phyloP scores from a whole-genome alignment of 2,329 filamentous ascomycete genomes.

The Penicillium sp. region DNA sequence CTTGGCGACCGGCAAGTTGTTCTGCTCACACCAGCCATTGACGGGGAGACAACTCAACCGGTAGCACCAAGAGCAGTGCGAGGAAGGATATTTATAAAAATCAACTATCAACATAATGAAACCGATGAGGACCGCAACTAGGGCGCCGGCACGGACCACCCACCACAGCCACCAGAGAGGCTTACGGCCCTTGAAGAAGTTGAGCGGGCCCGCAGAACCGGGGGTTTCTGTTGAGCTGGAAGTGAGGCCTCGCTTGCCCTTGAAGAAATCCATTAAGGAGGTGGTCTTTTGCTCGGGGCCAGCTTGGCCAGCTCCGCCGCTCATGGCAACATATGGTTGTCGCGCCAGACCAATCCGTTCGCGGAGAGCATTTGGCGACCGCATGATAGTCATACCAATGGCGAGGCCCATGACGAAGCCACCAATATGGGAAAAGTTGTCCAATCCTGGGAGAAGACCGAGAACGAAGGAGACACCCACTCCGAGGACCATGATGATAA shows the following conservation, averaged over 20 bases:
- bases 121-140: conserved; percentile 76
- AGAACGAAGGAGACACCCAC: conserved; percentile 87
- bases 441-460: conserved; percentile 83
- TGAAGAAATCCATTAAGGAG: conserved; percentile 49
- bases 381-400: conserved; percentile 80
- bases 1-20: conserved; percentile 25
- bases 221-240: conserved; percentile 8
- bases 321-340: conserved; percentile 69
- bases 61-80: conserved; percentile 87
- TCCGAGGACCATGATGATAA: conserved; percentile 84
- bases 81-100: conserved; percentile 73
- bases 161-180: conserved; percentile 98
- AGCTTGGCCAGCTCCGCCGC: conserved; percentile 44
- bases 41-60: conserved; percentile 80
- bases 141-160: conserved; percentile 73
- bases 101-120: conserved; percentile 87
- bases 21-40: conserved; percentile 46
- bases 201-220: conserved; percentile 38
- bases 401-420: conserved; percentile 90
- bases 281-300: conserved; percentile 42
- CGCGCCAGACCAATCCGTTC: conserved; percentile 68
- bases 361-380: conserved; percentile 78
- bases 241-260: conserved; percentile 57
- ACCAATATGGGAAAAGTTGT: conserved; percentile 97
- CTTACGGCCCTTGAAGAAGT: conserved; percentile 90